Evolutionary conservation across 1,139 yeast species (phyloP), one percentile per base, ranked within the genome.

Genomic region (Sugiyamaella sp.): DNA sequence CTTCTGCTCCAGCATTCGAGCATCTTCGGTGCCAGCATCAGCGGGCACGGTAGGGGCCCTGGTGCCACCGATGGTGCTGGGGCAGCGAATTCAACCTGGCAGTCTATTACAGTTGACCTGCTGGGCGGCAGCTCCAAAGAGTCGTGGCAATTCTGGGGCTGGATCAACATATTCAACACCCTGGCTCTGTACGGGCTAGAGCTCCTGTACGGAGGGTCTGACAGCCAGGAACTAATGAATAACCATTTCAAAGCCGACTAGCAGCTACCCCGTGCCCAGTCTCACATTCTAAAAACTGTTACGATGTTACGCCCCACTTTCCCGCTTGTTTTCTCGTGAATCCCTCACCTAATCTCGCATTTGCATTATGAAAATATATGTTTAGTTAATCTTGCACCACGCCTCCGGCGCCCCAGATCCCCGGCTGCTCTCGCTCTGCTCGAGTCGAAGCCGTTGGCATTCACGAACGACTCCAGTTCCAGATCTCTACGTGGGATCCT

Each of bases 121-220:
- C 80, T 49, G 72, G 82, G 54, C 86, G 82, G 46, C 85, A 88
- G 68, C 83, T 95, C 57, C 12, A 66, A 71, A 42, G 62, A 62
- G 49, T 66, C 76, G 14, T 87, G 96, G 89, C 89, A 89, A 65
- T 88, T 91, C 69, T 91, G 99, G 98, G 89, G 91, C 63, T 91
- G 98, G 98, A 80, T 88, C 55, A 91, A 91, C 67, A 88, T 91
- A 78, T 84, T 84, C 60, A 80, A 86, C 52, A 87, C 96, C 10
- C 74, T 93, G 55, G 73, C 82, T n/a, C 74, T 93, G 46, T 93
- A 93, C 70, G 84, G 86, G 38, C 76, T 87, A 53, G 98, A 91
- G 71, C 75, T 91, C 51, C 73, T 82, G 38, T 63, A 63, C 52
- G 75, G 78, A 22, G 35, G 40, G 8, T 70, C 68, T 43, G 64